These are phyloP conservation scores for Cenchrus americanus DNA, from an alignment of 176 grass and related monocot species.

Conservation along the genomic window DNA sequence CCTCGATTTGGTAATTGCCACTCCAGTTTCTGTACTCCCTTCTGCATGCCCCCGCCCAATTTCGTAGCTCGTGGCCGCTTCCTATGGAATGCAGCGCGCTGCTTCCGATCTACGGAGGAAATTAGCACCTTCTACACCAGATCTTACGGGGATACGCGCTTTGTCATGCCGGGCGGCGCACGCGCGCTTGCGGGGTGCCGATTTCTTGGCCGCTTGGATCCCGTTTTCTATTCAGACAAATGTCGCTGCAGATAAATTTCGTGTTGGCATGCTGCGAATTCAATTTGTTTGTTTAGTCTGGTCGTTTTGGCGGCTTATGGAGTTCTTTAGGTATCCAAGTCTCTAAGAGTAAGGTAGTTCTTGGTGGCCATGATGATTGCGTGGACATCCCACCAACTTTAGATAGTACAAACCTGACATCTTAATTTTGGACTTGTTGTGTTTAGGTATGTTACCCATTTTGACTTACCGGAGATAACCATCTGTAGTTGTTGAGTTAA, in stretches of 20 bases:
- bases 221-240: neutral
- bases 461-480: constrained; percentile 12
- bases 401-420: neutral
- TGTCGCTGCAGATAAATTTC: neutral
- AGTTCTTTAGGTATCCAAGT: neutral
- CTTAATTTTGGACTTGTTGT: neutral
- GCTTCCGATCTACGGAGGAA: constrained; percentile 20
- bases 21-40: neutral
- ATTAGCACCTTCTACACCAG: neutral
- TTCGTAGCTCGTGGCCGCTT: constrained; percentile 19
- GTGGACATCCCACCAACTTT: constrained; percentile 10
- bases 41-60: neutral
- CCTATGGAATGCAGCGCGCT: constrained; percentile 24
- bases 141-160: constrained; percentile 1
- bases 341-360: neutral
- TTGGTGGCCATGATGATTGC: neutral
- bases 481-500: neutral
- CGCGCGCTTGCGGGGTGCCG: neutral
- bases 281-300: neutral
- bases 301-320: neutral
- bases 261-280: neutral
- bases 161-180: neutral
- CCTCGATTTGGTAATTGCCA: constrained; percentile 20
- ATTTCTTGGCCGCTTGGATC: constrained; percentile 9
- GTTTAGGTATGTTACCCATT: neutral